Conservation (phyloP, 192 early-diverging fungal genomes). For the Funneliformis geosporum region DNA sequence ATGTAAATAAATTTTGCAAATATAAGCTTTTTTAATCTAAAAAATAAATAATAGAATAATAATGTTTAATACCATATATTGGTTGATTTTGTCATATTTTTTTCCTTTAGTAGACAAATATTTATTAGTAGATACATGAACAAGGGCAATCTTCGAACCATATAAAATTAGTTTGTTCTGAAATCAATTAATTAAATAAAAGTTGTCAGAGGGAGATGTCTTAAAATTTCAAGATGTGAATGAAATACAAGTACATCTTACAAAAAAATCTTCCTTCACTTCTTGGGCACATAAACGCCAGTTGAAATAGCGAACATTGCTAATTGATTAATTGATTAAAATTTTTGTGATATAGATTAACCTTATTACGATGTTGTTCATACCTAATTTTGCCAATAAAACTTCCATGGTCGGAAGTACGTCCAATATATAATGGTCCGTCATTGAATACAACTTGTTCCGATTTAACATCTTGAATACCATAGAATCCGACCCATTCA, state of each 20-base stretch:
- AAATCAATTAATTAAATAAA: background rate
- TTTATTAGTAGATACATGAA: background rate
- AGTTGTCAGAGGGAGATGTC: background rate
- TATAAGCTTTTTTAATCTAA: background rate
- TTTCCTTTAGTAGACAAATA: slow-evolving; percentile 3
- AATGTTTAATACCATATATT: background rate
- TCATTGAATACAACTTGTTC: slow-evolving; percentile 15
- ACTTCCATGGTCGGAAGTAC: background rate
- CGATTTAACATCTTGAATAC: background rate
- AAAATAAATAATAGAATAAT: background rate
- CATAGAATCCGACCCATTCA: background rate
- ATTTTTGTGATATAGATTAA: background rate
- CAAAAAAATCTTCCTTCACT: slow-evolving; percentile 21
- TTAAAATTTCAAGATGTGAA: background rate
- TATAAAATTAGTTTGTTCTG: background rate
- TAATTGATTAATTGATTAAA: slow-evolving; percentile 17
- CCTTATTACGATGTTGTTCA: background rate
- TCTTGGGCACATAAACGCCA: slow-evolving; percentile 26
- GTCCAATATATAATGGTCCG: slow-evolving; percentile 2
- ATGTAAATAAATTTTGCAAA: background rate
- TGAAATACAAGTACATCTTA: background rate
- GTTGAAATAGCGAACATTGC: slow-evolving; percentile 32
- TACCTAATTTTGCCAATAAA: slow-evolving; percentile 27
- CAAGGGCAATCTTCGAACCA: background rate
- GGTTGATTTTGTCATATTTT: background rate